phyloP scores from a whole-genome alignment of 2,329 filamentous ascomycete species.

The Ophiostoma piceae region DNA sequence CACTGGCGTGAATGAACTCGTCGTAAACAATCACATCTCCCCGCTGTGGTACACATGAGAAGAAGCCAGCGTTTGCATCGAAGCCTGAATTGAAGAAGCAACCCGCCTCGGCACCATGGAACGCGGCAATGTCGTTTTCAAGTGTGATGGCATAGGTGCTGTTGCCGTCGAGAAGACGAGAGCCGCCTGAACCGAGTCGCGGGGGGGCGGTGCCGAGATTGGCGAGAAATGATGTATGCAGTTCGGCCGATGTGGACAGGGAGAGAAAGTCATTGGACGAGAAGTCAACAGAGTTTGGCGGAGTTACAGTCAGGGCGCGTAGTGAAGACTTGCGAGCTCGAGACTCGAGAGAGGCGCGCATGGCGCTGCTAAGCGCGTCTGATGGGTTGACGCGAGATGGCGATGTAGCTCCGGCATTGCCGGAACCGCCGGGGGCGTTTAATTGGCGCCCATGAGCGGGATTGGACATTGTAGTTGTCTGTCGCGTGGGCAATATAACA shows the following conservation, averaged over 20 bases:
- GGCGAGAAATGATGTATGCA: slow-evolving; percentile 42
- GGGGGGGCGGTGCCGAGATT: not conserved
- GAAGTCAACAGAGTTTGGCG: slow-evolving; percentile 50
- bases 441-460: not conserved
- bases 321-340: slow-evolving; percentile 15
- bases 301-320: slow-evolving; percentile 14
- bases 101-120: slow-evolving; percentile 43
- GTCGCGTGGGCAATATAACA: too few species aligned
- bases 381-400: not conserved
- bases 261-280: slow-evolving; percentile 78
- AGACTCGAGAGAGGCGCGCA: not conserved
- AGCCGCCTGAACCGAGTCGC: not conserved
- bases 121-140: slow-evolving; percentile 44
- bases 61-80: slow-evolving; percentile 60
- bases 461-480: not conserved
- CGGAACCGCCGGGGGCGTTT: not conserved
- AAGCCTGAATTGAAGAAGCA: slow-evolving; percentile 57
- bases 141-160: slow-evolving; percentile 41
- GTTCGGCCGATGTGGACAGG: slow-evolving; percentile 44
- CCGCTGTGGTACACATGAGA: slow-evolving; percentile 54
- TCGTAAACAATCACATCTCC: slow-evolving; percentile 66
- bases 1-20: slow-evolving; percentile 70
- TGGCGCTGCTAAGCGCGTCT: not conserved
- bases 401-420: not conserved
- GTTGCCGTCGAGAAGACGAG: not conserved